These are phyloP conservation scores for Halteria grandinella DNA, from an alignment of 73 alveolate species.

Conservation along the genomic window DNA sequence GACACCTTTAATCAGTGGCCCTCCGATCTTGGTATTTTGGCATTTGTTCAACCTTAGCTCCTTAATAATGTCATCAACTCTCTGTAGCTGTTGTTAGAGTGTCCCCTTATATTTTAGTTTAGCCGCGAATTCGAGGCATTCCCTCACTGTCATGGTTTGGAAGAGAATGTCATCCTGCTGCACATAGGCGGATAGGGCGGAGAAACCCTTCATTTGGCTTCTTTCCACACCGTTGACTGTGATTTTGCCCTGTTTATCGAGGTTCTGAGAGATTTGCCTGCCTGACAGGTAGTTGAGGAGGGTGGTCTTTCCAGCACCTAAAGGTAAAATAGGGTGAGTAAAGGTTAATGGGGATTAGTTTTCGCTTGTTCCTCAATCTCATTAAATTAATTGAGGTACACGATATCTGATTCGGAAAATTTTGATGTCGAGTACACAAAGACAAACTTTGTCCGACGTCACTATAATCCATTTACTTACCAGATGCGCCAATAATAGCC, in stretches of 20 bases:
- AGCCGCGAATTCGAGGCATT: conserved; percentile 89
- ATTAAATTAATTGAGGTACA: background rate
- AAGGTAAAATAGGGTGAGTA: no score
- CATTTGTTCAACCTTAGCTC: conserved; percentile 83
- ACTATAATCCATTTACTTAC: background rate
- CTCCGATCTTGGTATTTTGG: conserved; percentile 87
- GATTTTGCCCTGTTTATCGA: conserved; percentile 80
- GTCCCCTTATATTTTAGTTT: conserved; percentile 77
- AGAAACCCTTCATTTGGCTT: conserved; percentile 64
- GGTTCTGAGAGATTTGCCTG: conserved; percentile 67
- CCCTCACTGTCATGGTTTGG: conserved; percentile 87
- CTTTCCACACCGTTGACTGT: conserved; percentile 76
- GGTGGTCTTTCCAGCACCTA: conserved; percentile 96
- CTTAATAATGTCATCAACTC: conserved; percentile 79
- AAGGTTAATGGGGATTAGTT: no score
- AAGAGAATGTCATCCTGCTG: conserved; percentile 89
- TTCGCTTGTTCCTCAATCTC: no score
- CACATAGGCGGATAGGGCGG: conserved; percentile 84
- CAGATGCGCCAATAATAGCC: conserved; percentile 94
- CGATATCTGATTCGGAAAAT: background rate
- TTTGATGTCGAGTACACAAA: background rate
- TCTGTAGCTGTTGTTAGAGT: conserved; percentile 58
- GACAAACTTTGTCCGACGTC: background rate
- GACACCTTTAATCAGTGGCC: conserved; percentile 85
- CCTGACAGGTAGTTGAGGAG: conserved; percentile 87